Percentiles rank a stretch among this genome's conserved stretches.
phyloP scores from a whole-genome alignment of 306 rosid species.

The Corylus heterophylla region DNA sequence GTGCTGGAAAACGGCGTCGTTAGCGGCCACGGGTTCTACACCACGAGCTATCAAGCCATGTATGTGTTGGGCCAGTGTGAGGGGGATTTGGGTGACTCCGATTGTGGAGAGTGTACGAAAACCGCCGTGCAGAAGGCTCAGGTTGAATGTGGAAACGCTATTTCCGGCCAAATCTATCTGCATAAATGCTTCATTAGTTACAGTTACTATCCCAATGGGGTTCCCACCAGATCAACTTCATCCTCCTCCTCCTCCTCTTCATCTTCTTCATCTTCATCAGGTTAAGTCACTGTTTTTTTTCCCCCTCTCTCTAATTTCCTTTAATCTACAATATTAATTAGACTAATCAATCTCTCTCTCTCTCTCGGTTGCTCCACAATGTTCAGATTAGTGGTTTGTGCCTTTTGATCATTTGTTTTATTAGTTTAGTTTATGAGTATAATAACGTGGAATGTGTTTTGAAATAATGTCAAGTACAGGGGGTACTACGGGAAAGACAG shows the following conservation, averaged over 20 bases:
- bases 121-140: slow-evolving; percentile 76
- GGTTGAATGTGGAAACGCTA: slow-evolving; percentile 82
- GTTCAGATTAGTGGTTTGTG: background rate
- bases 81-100: slow-evolving; percentile 86
- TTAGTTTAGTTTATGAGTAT: slow-evolving; percentile 3
- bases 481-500: slow-evolving; percentile 74
- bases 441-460: slow-evolving; percentile 12
- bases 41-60: slow-evolving; percentile 65
- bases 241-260: slow-evolving; percentile 43
- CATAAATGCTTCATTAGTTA: slow-evolving; percentile 85
- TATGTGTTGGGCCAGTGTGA: slow-evolving; percentile 91
- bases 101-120: slow-evolving; percentile 83
- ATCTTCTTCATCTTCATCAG: slow-evolving; percentile 56
- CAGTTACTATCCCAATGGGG: slow-evolving; percentile 85
- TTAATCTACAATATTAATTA: background rate
- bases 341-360: background rate
- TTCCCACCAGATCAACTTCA: slow-evolving; percentile 68
- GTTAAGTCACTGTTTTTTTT: slow-evolving; percentile 30
- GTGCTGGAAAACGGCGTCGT: slow-evolving; percentile 78
- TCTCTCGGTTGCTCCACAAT: background rate
- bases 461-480: slow-evolving; percentile 49
- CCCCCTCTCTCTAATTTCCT: background rate
- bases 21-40: slow-evolving; percentile 77
- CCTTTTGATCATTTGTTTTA: background rate
- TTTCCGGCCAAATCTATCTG: slow-evolving; percentile 82